Percentiles rank a stretch among this genome's conserved stretches.
phyloP scores from a whole-genome alignment of 768 basidiomycete genomes.

The Amanita subjunquillea region DNA sequence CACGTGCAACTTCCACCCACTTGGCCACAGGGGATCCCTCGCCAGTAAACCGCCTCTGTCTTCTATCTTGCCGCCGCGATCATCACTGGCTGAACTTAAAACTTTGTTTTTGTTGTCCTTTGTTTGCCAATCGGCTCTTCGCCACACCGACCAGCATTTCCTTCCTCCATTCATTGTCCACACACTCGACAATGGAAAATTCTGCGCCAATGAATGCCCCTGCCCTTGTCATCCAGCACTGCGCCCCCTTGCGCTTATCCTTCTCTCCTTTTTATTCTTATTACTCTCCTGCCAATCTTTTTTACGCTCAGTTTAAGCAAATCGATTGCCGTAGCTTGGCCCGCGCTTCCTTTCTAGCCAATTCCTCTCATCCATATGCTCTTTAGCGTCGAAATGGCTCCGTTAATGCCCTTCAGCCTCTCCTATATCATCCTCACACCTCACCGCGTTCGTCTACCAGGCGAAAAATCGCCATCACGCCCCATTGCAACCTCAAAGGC shows the following conservation, averaged over 20 bases:
- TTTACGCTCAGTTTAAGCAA: conserved; percentile 1
- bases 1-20: neutral
- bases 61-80: neutral
- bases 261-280: neutral
- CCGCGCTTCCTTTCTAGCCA: neutral
- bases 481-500: conserved; percentile 9
- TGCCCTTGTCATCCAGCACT: neutral
- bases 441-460: conserved; percentile 39
- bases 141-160: neutral
- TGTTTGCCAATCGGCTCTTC: neutral
- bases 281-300: neutral
- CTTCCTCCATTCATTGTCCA: too few relatives aligned
- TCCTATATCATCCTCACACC: conserved; percentile 47
- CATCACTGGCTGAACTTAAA: neutral
- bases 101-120: neutral
- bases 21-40: neutral
- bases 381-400: conserved; percentile 4
- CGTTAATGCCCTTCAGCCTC: conserved; percentile 31
- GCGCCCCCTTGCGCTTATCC: neutral
- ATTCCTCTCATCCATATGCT: neutral
- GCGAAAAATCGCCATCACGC: conserved; percentile 17
- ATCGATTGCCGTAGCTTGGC: conserved; percentile 1
- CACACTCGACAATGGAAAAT: too few relatives aligned
- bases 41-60: neutral
- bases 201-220: too few relatives aligned